Evolutionary conservation across 495 filamentous ascomycete genomes (phyloP).

Genomic region (Aspergillus funiculosus): DNA sequence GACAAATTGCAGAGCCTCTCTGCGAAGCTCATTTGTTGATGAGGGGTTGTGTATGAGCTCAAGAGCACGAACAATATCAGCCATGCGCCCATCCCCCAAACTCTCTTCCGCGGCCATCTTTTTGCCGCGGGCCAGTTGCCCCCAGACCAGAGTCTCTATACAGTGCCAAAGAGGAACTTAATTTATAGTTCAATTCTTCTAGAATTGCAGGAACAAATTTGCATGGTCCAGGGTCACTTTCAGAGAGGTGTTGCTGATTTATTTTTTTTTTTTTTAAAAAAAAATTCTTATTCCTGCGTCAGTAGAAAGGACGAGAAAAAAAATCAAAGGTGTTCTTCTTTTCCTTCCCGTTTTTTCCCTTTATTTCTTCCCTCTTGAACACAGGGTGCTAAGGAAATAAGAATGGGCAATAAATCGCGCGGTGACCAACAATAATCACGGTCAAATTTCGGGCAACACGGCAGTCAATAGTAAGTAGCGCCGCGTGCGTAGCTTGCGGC

Average conservation of each 20-base stretch:
- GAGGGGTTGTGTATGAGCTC: conserved; percentile 77
- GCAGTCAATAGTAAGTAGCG: too few species aligned
- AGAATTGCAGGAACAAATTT: conserved; percentile 7
- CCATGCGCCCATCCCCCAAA: conserved; percentile 39
- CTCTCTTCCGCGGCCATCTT: conserved; percentile 37
- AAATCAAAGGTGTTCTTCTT: not conserved
- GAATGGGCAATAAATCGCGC: conserved; percentile 6
- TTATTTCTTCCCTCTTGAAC: not conserved
- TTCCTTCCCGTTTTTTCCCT: conserved; percentile 1
- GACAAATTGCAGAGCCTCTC: conserved; percentile 75
- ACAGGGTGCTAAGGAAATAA: not conserved
- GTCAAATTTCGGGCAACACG: conserved; percentile 9
- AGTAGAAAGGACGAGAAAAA: not conserved
- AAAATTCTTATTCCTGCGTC: not conserved
- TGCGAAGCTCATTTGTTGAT: conserved; percentile 76
- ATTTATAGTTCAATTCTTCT: conserved; percentile 3
- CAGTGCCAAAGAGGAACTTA: conserved; percentile 1
- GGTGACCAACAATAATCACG: conserved; percentile 7
- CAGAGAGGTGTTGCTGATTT: not conserved
- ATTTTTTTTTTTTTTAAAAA: not conserved
- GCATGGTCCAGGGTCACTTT: conserved; percentile 6
- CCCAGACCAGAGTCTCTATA: not conserved
- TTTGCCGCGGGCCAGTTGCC: conserved; percentile 3
- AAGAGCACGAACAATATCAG: conserved; percentile 71
- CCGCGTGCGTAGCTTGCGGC: conserved; percentile 9